phyloP scores from a whole-genome alignment of 2,329 filamentous ascomycete genomes.

The Ramularia endophylla region DNA sequence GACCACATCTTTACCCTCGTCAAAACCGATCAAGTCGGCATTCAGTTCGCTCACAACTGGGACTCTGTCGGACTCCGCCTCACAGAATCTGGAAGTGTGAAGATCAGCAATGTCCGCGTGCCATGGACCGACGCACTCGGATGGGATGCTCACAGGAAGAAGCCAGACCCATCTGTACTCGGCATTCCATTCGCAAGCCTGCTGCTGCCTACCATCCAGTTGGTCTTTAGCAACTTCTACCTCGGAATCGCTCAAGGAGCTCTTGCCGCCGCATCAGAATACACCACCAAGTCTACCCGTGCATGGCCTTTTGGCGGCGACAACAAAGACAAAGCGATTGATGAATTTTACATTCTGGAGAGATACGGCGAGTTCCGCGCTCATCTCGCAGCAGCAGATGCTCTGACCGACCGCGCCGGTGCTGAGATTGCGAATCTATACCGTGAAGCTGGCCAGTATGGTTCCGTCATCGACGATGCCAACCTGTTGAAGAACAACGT shows the following conservation, averaged over 20 bases:
- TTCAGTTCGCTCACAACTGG: conserved; percentile 57
- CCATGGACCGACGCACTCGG: conserved; percentile 59
- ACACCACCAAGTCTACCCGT: conserved; percentile 52
- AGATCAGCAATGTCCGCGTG: conserved; percentile 51
- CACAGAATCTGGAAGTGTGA: conserved; percentile 58
- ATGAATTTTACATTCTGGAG: conserved; percentile 61
- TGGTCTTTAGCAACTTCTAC: conserved; percentile 63
- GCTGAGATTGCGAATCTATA: conserved; percentile 46
- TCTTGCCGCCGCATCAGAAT: conserved; percentile 49
- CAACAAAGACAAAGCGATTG: conserved; percentile 52
- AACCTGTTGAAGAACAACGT: conserved; percentile 9
- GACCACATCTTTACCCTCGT: conserved; percentile 60
- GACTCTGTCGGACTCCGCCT: conserved; percentile 58
- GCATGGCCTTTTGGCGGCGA: conserved; percentile 61
- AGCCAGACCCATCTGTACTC: conserved; percentile 46
- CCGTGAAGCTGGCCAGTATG: conserved; percentile 25
- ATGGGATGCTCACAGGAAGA: conserved; percentile 49
- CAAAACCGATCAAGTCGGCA: conserved; percentile 51
- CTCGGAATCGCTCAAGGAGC: conserved; percentile 57
- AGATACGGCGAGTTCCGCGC: conserved; percentile 60
- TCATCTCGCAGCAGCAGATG: conserved; percentile 54
- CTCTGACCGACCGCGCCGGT: conserved; percentile 53
- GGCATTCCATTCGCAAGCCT: conserved; percentile 51
- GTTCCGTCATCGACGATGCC: conserved; percentile 16
- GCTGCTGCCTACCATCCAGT: conserved; percentile 58